Percentiles rank a stretch among this genome's conserved stretches.
phyloP scores from a whole-genome alignment of 2,329 filamentous ascomycete genomes.

The Beauveria pseudobassiana region DNA sequence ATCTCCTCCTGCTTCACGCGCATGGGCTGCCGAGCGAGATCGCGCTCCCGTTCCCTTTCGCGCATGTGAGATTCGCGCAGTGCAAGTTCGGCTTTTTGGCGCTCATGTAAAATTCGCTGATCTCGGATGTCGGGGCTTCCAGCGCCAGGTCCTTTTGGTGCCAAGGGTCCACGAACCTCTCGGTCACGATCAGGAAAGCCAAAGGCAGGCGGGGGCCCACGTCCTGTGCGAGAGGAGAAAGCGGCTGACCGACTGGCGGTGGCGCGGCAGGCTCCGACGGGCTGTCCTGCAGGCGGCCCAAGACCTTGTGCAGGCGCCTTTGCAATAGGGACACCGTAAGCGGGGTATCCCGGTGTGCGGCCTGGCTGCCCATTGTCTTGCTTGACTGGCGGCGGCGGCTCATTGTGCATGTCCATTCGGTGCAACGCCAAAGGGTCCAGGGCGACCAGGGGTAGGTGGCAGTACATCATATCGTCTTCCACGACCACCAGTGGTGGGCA shows the following conservation, averaged over 20 bases:
- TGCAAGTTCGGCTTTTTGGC: conserved; percentile 26
- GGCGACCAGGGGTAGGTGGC: conserved; percentile 24
- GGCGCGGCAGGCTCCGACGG: conserved; percentile 16
- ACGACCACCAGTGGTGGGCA: conserved; percentile 41
- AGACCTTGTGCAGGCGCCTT: conserved; percentile 29
- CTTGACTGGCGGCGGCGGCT: conserved; percentile 34
- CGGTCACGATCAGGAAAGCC: conserved; percentile 38
- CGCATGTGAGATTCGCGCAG: conserved; percentile 20
- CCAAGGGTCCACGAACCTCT: conserved; percentile 29
- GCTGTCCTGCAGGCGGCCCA: conserved; percentile 16
- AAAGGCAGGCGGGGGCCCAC: conserved; percentile 35
- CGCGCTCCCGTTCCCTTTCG: conserved; percentile 19
- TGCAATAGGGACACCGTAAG: conserved; percentile 40
- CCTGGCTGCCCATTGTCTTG: conserved; percentile 30
- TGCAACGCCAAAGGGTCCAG: conserved; percentile 40
- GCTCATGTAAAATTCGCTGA: conserved; percentile 26
- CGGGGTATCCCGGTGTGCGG: conserved; percentile 31
- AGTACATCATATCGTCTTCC: conserved; percentile 43
- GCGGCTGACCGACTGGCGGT: conserved; percentile 32
- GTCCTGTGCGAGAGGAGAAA: conserved; percentile 39
- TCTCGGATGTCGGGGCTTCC: conserved; percentile 28
- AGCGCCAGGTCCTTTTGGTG: conserved; percentile 30
- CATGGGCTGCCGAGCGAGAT: conserved; percentile 17
- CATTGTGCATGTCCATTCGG: conserved; percentile 36
- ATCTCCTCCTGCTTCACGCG: conserved; percentile 45